These are phyloP conservation scores for Capsicum chinense DNA, from an alignment of 257 asterid genomes.

Conservation along the genomic window DNA sequence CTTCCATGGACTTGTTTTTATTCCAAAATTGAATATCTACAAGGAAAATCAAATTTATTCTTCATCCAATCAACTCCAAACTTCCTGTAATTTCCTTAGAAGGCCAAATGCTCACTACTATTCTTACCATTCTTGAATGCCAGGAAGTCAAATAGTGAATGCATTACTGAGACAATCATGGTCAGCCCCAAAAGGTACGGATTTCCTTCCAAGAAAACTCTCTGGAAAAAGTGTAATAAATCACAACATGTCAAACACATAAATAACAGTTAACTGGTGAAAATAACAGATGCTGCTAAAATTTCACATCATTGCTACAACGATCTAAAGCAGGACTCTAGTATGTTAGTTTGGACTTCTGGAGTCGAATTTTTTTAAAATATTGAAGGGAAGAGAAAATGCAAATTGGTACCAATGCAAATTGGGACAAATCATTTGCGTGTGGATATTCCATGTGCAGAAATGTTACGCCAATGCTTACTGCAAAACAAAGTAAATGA, in stretches of 20 bases:
- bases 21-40: slow-evolving; percentile 99
- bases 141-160: slow-evolving; percentile 90
- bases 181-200: slow-evolving; percentile 86
- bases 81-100: neutral
- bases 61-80: neutral
- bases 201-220: slow-evolving; percentile 97
- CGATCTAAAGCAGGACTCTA: slow-evolving; percentile 2
- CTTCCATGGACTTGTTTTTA: slow-evolving; percentile 99
- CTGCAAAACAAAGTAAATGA: neutral
- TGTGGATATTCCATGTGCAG: slow-evolving; percentile 13
- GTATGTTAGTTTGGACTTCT: neutral
- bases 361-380: neutral
- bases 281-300: neutral
- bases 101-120: slow-evolving; percentile 5
- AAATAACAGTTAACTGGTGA: neutral
- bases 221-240: slow-evolving; percentile 58
- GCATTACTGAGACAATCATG: slow-evolving; percentile 85
- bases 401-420: neutral
- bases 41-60: slow-evolving; percentile 23
- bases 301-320: neutral
- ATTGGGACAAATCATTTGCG: neutral
- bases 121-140: slow-evolving; percentile 93
- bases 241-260: slow-evolving; percentile 30
- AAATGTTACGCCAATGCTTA: neutral
- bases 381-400: neutral